These are phyloP conservation scores for Kuraishia capsulata DNA, from an alignment of 805 yeast species.

Conservation along the genomic window DNA sequence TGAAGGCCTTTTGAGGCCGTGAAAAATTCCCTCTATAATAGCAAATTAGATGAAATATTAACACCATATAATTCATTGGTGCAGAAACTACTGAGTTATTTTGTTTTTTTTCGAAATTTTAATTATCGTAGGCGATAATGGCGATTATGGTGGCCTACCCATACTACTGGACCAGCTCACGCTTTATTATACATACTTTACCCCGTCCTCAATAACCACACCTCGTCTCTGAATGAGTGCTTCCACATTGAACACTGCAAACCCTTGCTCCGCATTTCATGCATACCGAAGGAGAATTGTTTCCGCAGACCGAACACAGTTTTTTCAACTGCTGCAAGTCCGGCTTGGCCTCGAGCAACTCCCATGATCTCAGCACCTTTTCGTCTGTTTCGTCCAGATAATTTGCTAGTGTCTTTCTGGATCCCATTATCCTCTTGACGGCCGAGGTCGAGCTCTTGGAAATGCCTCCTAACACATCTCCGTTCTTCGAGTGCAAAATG, in stretches of 20 bases:
- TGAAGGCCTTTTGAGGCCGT: no score
- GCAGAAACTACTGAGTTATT: no score
- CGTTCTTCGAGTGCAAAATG: background rate
- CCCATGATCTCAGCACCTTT: slow-evolving; percentile 19
- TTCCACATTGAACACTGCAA: slow-evolving; percentile 30
- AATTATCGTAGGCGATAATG: no score
- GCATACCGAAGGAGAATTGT: slow-evolving; percentile 29
- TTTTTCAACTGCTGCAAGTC: slow-evolving; percentile 26
- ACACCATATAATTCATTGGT: no score
- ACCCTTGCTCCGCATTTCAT: slow-evolving; percentile 30
- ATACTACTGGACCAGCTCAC: no score
- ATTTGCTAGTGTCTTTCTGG: slow-evolving; percentile 30
- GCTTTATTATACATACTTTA: no score
- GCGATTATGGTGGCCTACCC: no score
- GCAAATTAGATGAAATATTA: no score
- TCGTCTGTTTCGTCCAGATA: slow-evolving; percentile 33
- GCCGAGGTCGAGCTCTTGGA: slow-evolving; percentile 6
- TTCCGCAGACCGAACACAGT: slow-evolving; percentile 37
- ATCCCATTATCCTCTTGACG: slow-evolving; percentile 25
- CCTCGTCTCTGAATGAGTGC: slow-evolving; percentile 33
- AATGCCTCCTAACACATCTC: background rate
- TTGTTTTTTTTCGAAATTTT: no score
- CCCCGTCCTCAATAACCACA: no score
- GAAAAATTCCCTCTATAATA: no score
- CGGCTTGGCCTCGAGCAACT: slow-evolving; percentile 21